Conservation (phyloP, 2,329 filamentous ascomycete species). For the Domatiomyces globalis region DNA sequence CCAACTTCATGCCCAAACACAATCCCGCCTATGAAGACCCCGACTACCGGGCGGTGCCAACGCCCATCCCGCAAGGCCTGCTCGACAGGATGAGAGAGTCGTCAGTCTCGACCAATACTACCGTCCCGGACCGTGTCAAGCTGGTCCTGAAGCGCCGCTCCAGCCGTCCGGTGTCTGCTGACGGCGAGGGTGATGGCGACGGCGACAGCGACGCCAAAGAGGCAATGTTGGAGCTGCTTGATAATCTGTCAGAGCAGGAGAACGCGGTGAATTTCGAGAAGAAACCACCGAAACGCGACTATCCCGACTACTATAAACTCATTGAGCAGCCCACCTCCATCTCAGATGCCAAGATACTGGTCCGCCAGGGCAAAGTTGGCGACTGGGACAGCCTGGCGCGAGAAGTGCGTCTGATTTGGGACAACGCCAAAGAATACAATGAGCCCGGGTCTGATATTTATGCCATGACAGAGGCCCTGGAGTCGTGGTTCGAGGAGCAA, state of each 20-base stretch:
- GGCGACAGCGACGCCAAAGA: slow-evolving; percentile 4
- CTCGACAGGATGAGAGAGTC: slow-evolving; percentile 14
- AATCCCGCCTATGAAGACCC: slow-evolving; percentile 67
- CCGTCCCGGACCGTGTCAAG: slow-evolving; percentile 12
- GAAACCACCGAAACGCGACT: slow-evolving; percentile 40
- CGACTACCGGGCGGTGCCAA: slow-evolving; percentile 57
- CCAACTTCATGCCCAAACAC: slow-evolving; percentile 73
- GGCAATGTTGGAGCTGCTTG: slow-evolving; percentile 11
- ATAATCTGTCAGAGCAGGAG: slow-evolving; percentile 10
- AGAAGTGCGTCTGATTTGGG: slow-evolving; percentile 68
- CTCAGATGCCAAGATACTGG: slow-evolving; percentile 60
- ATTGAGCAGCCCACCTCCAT: slow-evolving; percentile 71
- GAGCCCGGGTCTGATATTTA: slow-evolving; percentile 82
- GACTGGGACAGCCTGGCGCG: slow-evolving; percentile 72
- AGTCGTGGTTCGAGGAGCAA: slow-evolving; percentile 39
- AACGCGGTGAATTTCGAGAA: slow-evolving; percentile 42
- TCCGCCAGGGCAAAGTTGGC: slow-evolving; percentile 62
- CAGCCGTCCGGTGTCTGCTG: slow-evolving; percentile 7
- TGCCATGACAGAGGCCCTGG: slow-evolving; percentile 59
- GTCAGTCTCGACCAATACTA: slow-evolving; percentile 8
- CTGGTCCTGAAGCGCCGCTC: slow-evolving; percentile 12
- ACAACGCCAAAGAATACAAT: slow-evolving; percentile 78
- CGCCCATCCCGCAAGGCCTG: slow-evolving; percentile 51
- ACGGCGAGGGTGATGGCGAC: neutral
- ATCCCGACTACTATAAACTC: slow-evolving; percentile 63